Base-by-base conservation (phyloP, 129 eudicot species). In the Dittrichia graveolens region DNA sequence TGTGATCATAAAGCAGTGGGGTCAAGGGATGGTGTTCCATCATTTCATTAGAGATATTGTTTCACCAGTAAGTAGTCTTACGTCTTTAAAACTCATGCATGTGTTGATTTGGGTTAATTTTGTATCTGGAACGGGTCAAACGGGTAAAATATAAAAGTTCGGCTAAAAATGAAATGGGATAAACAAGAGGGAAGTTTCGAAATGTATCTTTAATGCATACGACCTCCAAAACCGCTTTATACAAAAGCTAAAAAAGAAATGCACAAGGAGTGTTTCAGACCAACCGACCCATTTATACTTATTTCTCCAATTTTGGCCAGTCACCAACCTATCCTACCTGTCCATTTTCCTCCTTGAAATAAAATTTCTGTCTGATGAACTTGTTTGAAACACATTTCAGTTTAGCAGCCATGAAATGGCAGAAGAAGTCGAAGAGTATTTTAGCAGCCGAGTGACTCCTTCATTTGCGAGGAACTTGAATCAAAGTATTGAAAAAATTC, bases 401-500 rank as follows among this genome's bases (percentile, higher is more conserved):
- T 79, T 85, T 63, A 52, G 83, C 78, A 82, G 85, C 83, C 39
- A 77, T 50, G 83, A 80, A 50, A 82, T 46, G 77, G 84, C 85
- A 8, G 81, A 79, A 58, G 87, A 82, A 43, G 85, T 79, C 43
- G 85, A 82, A 76, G 84, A 73, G 58, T 85, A 79, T 61, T 82
- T 79, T 42, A 69, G 73, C 55, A 75, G 63, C 77, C 74, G 83
- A 50, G 74, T 56, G 75, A 75, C 79, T 49, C 78, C 83, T 59
- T 74, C 79, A 66, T 73, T 86, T 65, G 79, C 43, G 12, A 80
- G 78, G 82, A 77, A 56, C 75, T 83, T 83, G 82, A 83, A 80
- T 64, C 88, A 80, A 80, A 86, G 91, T 72, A 80, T 80, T 15
- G 91, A 84, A 69, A 63, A 80, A 38, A 75, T 83, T 63, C 78